Evolutionary conservation across 1,284 basidiomycete species (phyloP).

Genomic region (Sanguinoderma infundibulare): DNA sequence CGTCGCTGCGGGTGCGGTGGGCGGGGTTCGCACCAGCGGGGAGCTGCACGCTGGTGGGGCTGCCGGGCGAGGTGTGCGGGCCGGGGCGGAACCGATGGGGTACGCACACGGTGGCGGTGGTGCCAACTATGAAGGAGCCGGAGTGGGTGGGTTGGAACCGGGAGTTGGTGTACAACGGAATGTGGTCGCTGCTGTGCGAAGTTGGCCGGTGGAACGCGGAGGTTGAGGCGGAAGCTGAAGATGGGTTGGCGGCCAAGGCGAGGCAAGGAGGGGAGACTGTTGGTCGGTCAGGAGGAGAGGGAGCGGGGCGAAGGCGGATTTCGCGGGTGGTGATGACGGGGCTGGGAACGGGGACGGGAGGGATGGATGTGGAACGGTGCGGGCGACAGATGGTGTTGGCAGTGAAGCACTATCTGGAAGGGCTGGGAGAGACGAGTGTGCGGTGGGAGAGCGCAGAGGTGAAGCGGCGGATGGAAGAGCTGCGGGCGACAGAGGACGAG

Average conservation of each 20-base stretch:
- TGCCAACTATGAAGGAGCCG: slow-evolving; percentile 30
- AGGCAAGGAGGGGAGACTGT: neutral
- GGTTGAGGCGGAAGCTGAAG: neutral
- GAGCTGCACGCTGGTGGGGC: slow-evolving; percentile 22
- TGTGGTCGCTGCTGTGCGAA: slow-evolving; percentile 27
- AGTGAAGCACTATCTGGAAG: slow-evolving; percentile 22
- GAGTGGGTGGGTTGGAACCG: slow-evolving; percentile 28
- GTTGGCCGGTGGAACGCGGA: slow-evolving; percentile 24
- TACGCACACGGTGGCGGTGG: slow-evolving; percentile 18
- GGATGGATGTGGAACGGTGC: slow-evolving; percentile 17
- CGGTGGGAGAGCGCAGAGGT: slow-evolving; percentile 6
- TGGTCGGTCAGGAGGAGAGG: neutral
- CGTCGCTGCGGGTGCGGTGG: slow-evolving; percentile 14
- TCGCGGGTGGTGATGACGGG: slow-evolving; percentile 31
- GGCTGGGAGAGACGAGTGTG: slow-evolving; percentile 5
- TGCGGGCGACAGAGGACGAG: neutral
- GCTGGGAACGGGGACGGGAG: slow-evolving; percentile 29
- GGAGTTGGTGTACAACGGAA: slow-evolving; percentile 29
- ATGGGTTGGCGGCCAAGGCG: neutral
- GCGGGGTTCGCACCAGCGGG: slow-evolving; percentile 24
- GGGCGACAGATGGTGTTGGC: slow-evolving; percentile 32
- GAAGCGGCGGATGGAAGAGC: slow-evolving; percentile 4
- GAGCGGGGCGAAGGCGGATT: slow-evolving; percentile 10
- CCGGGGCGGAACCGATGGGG: slow-evolving; percentile 7
- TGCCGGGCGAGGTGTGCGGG: slow-evolving; percentile 8